Conservation (phyloP, 495 filamentous ascomycete genomes). For the Durotheca rogersii region DNA sequence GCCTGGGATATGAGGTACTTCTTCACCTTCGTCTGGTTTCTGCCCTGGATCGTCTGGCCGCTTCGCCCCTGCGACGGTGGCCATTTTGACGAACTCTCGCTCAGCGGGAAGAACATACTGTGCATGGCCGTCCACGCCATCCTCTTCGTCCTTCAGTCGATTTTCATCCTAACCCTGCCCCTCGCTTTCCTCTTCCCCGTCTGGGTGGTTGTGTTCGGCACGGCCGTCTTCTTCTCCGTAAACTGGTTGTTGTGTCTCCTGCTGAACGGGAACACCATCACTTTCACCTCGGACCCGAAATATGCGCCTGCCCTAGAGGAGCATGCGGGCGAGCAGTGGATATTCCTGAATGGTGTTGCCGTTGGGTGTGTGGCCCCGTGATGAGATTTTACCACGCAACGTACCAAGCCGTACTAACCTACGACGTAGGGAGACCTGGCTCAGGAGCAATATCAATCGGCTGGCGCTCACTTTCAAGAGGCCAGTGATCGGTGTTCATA, state of each 20-base stretch:
- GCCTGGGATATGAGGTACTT: conserved; percentile 56
- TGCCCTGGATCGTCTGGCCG: conserved; percentile 57
- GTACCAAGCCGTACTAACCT: no score
- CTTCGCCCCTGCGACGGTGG: conserved; percentile 50
- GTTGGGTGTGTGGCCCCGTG: conserved; percentile 50
- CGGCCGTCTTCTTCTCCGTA: conserved; percentile 40
- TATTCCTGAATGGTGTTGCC: conserved; percentile 71
- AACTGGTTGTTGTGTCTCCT: conserved; percentile 54
- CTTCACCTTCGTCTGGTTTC: conserved; percentile 48
- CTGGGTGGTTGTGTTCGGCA: conserved; percentile 45
- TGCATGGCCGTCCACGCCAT: conserved; percentile 53
- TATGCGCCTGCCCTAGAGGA: conserved; percentile 45
- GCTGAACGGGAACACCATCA: conserved; percentile 50
- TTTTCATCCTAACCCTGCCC: conserved; percentile 52
- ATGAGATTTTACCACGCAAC: conserved; percentile 5
- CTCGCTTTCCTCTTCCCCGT: conserved; percentile 48
- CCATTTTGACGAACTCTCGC: conserved; percentile 59
- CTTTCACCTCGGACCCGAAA: conserved; percentile 44
- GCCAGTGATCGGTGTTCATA: conserved; percentile 77
- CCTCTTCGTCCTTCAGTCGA: conserved; percentile 53
- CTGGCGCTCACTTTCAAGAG: conserved; percentile 74
- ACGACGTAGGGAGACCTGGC: conserved; percentile 54
- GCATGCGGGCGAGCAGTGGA: conserved; percentile 65
- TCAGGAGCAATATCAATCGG: conserved; percentile 69
- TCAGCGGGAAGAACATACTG: conserved; percentile 49